phyloP scores from a whole-genome alignment of 2,329 filamentous ascomycete genomes.

The Venturia carpophila region DNA sequence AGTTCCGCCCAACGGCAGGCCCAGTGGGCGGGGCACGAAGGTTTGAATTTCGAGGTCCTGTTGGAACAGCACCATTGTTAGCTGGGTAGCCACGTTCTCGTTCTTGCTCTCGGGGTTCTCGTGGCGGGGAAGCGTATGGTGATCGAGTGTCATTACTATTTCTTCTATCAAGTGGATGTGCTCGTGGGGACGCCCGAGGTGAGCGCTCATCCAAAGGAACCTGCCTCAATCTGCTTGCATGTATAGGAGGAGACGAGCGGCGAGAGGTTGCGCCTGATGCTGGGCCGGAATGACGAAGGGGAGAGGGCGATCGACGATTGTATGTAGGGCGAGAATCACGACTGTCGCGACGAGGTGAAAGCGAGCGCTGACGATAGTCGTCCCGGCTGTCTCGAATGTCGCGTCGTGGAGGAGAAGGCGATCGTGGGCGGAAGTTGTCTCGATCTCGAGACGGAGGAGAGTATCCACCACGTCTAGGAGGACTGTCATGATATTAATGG shows the following conservation, averaged over 20 bases:
- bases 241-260: slow-evolving; percentile 52
- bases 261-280: slow-evolving; percentile 52
- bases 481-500: not conserved
- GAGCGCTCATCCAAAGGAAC: slow-evolving; percentile 23
- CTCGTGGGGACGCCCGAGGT: slow-evolving; percentile 20
- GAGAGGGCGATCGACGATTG: slow-evolving; percentile 13
- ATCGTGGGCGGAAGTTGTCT: slow-evolving; percentile 45
- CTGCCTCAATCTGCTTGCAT: slow-evolving; percentile 45
- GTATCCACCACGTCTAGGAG: slow-evolving; percentile 31
- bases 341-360: slow-evolving; percentile 36
- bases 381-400: slow-evolving; percentile 42
- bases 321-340: slow-evolving; percentile 22
- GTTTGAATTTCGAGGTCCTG: slow-evolving; percentile 32
- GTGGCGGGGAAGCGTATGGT: slow-evolving; percentile 17
- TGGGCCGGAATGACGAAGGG: slow-evolving; percentile 40
- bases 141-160: slow-evolving; percentile 17
- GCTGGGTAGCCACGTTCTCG: slow-evolving; percentile 24
- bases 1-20: slow-evolving; percentile 31
- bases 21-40: slow-evolving; percentile 34
- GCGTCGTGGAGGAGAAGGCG: slow-evolving; percentile 46
- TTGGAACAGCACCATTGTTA: slow-evolving; percentile 29
- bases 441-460: slow-evolving; percentile 36
- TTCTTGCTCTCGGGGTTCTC: slow-evolving; percentile 16
- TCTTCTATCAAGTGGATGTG: not conserved
- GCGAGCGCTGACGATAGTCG: slow-evolving; percentile 46